phyloP scores from a whole-genome alignment of 2,329 filamentous ascomycete genomes.

The Chaetomium globosum region DNA sequence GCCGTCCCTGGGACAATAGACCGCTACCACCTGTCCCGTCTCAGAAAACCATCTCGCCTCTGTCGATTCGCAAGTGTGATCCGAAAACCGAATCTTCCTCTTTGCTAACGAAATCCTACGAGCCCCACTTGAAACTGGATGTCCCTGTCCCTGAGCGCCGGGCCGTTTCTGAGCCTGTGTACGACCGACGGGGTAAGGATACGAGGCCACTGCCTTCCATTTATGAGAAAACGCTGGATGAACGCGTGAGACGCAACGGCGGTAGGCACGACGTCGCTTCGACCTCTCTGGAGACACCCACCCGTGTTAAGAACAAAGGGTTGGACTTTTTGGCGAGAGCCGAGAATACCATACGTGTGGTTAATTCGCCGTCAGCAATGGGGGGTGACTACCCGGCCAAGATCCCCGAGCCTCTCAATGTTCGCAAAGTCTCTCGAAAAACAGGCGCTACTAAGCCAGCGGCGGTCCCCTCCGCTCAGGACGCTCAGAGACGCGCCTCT shows the following conservation, averaged over 20 bases:
- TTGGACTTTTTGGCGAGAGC: slow-evolving; percentile 52
- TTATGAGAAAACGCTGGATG: slow-evolving; percentile 46
- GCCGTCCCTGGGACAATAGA: slow-evolving; percentile 49
- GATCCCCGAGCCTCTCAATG: slow-evolving; percentile 47
- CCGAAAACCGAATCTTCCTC: slow-evolving; percentile 28
- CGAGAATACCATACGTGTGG: slow-evolving; percentile 58
- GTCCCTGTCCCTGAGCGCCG: slow-evolving; percentile 46
- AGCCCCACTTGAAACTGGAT: slow-evolving; percentile 27
- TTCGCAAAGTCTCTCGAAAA: slow-evolving; percentile 42
- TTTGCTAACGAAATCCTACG: slow-evolving; percentile 35
- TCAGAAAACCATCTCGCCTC: slow-evolving; percentile 37
- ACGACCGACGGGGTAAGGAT: slow-evolving; percentile 46
- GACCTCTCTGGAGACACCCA: slow-evolving; percentile 45
- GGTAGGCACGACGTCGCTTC: slow-evolving; percentile 52
- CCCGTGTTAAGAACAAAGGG: slow-evolving; percentile 40
- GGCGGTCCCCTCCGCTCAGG: neutral
- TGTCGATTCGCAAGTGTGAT: slow-evolving; percentile 24
- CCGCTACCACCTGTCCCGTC: slow-evolving; percentile 56
- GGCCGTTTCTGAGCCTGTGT: slow-evolving; percentile 55
- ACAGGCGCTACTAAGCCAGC: slow-evolving; percentile 20
- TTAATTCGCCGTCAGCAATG: slow-evolving; percentile 52
- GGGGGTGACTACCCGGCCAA: slow-evolving; percentile 41
- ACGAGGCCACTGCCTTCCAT: slow-evolving; percentile 53
- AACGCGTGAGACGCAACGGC: slow-evolving; percentile 30
- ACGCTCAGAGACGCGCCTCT: slow-evolving; percentile 14